Percentiles rank a stretch among this genome's conserved stretches.
Evolutionary conservation across 192 early-diverging fungal species (phyloP).

Genomic region (Coemansia sp.): DNA sequence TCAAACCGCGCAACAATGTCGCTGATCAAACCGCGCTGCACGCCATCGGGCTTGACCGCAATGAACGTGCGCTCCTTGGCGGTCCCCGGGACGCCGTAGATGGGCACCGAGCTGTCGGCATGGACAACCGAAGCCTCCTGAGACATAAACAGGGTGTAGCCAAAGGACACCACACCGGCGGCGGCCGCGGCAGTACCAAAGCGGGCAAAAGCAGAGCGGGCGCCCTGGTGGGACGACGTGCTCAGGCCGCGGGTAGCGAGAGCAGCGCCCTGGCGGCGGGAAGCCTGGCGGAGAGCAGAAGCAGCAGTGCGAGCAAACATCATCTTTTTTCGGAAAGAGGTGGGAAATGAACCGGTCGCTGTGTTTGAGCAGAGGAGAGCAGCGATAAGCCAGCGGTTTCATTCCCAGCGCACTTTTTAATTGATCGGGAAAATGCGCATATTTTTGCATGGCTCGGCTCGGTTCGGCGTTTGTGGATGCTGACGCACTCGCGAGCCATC

Average conservation of each 20-base stretch:
- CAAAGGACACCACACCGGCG: slow-evolving; percentile 28
- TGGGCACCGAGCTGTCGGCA: slow-evolving; percentile 41
- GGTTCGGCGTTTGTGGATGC: no score
- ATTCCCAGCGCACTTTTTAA: neutral
- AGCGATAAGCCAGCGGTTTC: neutral
- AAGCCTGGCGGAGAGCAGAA: slow-evolving; percentile 36
- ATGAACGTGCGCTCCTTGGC: slow-evolving; percentile 70
- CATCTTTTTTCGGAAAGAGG: neutral
- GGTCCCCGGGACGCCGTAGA: slow-evolving; percentile 57
- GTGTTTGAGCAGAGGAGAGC: slow-evolving; percentile 3
- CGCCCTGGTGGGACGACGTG: slow-evolving; percentile 20
- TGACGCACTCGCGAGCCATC: no score
- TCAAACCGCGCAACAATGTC: slow-evolving; percentile 86
- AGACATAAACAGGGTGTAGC: slow-evolving; percentile 23
- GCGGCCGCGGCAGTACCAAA: slow-evolving; percentile 34
- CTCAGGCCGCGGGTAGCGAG: slow-evolving; percentile 24
- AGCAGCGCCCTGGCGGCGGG: slow-evolving; percentile 42
- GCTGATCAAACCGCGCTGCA: slow-evolving; percentile 80
- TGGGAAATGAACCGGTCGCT: no score
- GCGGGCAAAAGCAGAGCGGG: slow-evolving; percentile 10
- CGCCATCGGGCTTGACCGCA: slow-evolving; percentile 80
- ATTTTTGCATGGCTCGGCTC: no score
- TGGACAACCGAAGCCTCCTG: slow-evolving; percentile 14
- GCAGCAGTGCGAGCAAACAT: slow-evolving; percentile 47
- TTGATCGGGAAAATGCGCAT: no score